A percentile compares a stretch with the other conserved stretches of the same genome.
Evolutionary conservation across 1,284 basidiomycete genomes (phyloP).

Genomic region (Naganishia albida): DNA sequence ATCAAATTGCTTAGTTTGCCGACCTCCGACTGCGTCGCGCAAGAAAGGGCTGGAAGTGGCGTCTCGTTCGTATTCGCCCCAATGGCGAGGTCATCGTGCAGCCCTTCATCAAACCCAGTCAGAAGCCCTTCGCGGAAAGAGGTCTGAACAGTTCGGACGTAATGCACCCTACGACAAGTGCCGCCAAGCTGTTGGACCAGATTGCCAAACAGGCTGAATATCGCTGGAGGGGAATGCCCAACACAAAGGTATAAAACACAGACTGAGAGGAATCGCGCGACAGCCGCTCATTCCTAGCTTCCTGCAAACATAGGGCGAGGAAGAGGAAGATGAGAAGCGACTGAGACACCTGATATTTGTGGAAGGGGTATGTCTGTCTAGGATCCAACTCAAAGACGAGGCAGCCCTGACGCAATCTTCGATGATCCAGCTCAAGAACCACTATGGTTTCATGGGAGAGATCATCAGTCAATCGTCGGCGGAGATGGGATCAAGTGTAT

Average conservation of each 20-base stretch:
- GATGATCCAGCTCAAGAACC: conserved; percentile 22
- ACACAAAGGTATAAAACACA: conserved; percentile 21
- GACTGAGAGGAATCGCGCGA: neutral
- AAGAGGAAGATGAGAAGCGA: conserved; percentile 24
- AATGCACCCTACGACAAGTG: neutral
- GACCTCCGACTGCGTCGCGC: conserved; percentile 29
- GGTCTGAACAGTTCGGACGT: conserved; percentile 16
- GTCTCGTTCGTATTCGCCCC: conserved; percentile 49
- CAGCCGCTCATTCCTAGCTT: neutral
- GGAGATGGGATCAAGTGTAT: conserved; percentile 30
- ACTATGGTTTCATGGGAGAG: conserved; percentile 33
- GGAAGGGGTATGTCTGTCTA: conserved; percentile 23
- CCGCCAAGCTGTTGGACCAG: conserved; percentile 5
- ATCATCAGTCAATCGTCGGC: conserved; percentile 25
- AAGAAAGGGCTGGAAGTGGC: conserved; percentile 44
- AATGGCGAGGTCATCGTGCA: conserved; percentile 29
- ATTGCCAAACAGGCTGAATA: conserved; percentile 22
- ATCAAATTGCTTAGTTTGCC: too few relatives aligned
- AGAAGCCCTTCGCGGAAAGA: conserved; percentile 28
- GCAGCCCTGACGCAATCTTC: neutral
- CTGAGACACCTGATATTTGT: conserved; percentile 23
- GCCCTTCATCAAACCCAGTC: conserved; percentile 31
- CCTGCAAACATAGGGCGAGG: conserved; percentile 10
- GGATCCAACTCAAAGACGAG: neutral
- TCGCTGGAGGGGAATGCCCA: conserved; percentile 30